phyloP scores from a whole-genome alignment of 2,329 filamentous ascomycete species.

The Penicillium glabrum region DNA sequence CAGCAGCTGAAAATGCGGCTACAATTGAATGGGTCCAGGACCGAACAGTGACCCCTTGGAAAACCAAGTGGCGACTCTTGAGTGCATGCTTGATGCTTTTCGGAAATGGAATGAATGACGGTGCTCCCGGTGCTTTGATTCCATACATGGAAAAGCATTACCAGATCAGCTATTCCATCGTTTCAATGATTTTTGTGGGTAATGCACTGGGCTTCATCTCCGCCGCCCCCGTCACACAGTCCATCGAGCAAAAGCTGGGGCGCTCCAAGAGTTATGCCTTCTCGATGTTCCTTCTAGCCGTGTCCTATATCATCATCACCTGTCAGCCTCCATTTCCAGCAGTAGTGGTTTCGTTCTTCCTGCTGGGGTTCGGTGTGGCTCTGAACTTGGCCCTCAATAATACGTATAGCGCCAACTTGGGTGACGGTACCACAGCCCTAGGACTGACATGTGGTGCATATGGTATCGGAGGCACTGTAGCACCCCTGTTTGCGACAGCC shows the following conservation, averaged over 20 bases:
- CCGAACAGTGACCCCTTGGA: conserved; percentile 10
- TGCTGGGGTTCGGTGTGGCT: conserved; percentile 58
- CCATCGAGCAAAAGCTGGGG: conserved; percentile 62
- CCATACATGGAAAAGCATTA: conserved; percentile 79
- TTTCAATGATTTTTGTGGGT: conserved; percentile 79
- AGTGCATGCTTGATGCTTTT: conserved; percentile 66
- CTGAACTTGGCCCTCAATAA: conserved; percentile 57
- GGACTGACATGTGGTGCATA: conserved; percentile 38
- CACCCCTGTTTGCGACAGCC: conserved; percentile 72
- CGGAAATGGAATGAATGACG: conserved; percentile 71
- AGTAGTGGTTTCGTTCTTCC: conserved; percentile 67
- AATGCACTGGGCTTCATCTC: conserved; percentile 75
- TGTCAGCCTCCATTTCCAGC: conserved; percentile 68
- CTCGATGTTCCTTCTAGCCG: conserved; percentile 58
- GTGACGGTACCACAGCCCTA: conserved; percentile 52
- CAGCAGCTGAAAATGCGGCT: conserved; percentile 3
- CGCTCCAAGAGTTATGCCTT: conserved; percentile 62
- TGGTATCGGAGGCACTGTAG: conserved; percentile 63
- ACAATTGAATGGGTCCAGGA: conserved; percentile 11
- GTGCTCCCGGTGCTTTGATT: conserved; percentile 73
- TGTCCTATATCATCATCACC: conserved; percentile 66
- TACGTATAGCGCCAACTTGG: conserved; percentile 56
- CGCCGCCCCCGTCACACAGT: conserved; percentile 69
- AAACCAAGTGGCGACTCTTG: conserved; percentile 69
- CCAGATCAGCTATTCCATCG: conserved; percentile 71